phyloP scores from a whole-genome alignment of 306 rosid genomes.

The Albizia julibrissin region DNA sequence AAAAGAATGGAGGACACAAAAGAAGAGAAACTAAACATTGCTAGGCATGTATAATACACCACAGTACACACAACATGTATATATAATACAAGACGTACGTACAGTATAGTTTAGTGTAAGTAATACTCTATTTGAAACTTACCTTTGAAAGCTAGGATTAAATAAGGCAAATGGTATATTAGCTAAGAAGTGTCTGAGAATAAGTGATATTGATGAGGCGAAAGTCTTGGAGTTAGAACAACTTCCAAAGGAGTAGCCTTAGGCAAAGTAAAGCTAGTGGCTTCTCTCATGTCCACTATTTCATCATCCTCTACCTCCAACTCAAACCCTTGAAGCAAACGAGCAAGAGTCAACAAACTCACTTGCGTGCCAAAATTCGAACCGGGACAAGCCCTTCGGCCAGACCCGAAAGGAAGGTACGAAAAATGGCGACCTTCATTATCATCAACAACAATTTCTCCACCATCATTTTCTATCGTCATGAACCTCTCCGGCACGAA shows the following conservation, averaged over 20 bases:
- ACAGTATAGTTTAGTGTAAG: too few species aligned
- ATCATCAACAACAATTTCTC: conserved; percentile 40
- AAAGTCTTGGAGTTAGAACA: conserved; percentile 39
- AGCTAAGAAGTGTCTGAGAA: neutral
- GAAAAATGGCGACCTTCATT: conserved; percentile 49
- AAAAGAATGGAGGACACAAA: too few species aligned
- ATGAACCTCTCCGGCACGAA: conserved; percentile 62
- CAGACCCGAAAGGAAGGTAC: conserved; percentile 58
- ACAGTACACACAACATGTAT: too few species aligned
- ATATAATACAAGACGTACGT: too few species aligned
- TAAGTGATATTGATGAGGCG: conserved; percentile 5
- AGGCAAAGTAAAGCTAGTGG: conserved; percentile 51
- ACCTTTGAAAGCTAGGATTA: too few species aligned
- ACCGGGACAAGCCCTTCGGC: conserved; percentile 67
- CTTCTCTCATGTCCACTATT: conserved; percentile 55
- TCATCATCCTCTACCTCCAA: conserved; percentile 7
- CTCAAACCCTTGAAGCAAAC: conserved; percentile 62
- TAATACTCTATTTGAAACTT: neutral
- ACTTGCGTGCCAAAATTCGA: conserved; percentile 45
- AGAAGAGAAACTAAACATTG: too few species aligned
- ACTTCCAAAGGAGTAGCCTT: conserved; percentile 43
- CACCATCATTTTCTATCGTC: neutral
- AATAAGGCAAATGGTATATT: too few species aligned
- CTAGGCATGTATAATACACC: too few species aligned
- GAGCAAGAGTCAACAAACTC: conserved; percentile 42